Evolutionary conservation across 352 stramenopile genomes (phyloP), one percentile per base, ranked within the genome.

Genomic region (Aphanomyces invadans): DNA sequence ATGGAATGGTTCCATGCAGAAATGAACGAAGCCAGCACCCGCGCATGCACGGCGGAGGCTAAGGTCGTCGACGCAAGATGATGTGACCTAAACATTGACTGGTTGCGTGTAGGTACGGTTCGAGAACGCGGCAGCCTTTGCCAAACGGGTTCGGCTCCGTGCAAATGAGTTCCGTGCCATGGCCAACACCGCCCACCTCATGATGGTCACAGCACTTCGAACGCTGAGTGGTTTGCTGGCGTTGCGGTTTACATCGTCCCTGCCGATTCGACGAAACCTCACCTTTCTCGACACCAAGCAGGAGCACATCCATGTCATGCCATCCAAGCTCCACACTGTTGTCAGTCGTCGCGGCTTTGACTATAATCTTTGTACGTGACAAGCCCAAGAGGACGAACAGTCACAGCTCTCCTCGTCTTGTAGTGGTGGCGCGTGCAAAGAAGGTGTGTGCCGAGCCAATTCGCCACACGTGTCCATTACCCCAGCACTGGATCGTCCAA

Each of bases 1-100:
- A 71, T 81, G n/a, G 73, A 73, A 19, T 62, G 78, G 48, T 92
- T 92, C 26, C 79, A 88, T 74, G 72, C 82, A 5, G 72, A 71
- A 1, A 79, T 78, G 55, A 81, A 86, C 45, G 81, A 92, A 25
- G 73, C 75, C 19, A 88, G 74, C 55, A 57, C 76, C 23, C 72
- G 71, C 26, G 79, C 65, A 26, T 65, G 72, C 23, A 72, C 73
- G 5, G 48, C 5, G 0, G 21, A 74, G 15, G 75, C 71, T 4
- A 79, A 87, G 42, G 46, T 72, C 17, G 12, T 46, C 0, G 85
- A 78, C n/a, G 59, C 73, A 84, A 11, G 29, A 49, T 36, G 53
- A 63, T 15, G 69, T 31, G 29, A 12, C 2, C 15, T 12, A 77
- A 73, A 65, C 59, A 73, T 26, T 70, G 74, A 10, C 32, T 74